These are phyloP conservation scores for Saururus chinensis DNA, from an alignment of 164 flowering plant species.

Conservation along the genomic window DNA sequence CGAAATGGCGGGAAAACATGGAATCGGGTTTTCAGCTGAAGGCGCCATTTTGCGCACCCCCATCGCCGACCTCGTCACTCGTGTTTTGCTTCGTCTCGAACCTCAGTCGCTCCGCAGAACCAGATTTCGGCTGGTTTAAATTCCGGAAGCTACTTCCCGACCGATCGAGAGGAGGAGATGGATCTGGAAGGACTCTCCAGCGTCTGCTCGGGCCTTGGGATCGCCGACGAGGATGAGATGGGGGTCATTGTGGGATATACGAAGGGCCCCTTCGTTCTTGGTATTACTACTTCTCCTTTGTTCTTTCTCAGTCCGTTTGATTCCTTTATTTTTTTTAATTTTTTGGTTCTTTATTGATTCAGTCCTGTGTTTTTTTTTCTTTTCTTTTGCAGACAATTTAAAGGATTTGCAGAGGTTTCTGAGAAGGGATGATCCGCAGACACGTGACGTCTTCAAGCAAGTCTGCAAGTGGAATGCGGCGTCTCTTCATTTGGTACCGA, in stretches of 20 bases:
- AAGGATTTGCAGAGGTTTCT: conserved; percentile 85
- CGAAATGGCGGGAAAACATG: conserved; percentile 1
- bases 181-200: conserved; percentile 54
- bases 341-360: neutral
- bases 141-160: neutral
- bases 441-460: conserved; percentile 81
- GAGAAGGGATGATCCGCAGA: conserved; percentile 81
- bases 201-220: conserved; percentile 71
- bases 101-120: too few species aligned
- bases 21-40: neutral
- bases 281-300: conserved; percentile 17
- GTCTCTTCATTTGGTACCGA: conserved; percentile 66
- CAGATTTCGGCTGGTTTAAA: neutral
- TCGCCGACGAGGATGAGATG: conserved; percentile 42
- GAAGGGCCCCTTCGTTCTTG: conserved; percentile 54
- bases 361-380: neutral
- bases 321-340: neutral
- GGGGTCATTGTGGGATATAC: conserved; percentile 48
- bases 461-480: conserved; percentile 85
- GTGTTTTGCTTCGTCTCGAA: too few species aligned
- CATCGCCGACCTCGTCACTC: too few species aligned
- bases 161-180: conserved; percentile 5
- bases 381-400: conserved; percentile 53
- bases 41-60: neutral
- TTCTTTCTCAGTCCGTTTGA: neutral